Base-by-base conservation (phyloP, 2,329 filamentous ascomycete species). In the Hortaea sp. region DNA sequence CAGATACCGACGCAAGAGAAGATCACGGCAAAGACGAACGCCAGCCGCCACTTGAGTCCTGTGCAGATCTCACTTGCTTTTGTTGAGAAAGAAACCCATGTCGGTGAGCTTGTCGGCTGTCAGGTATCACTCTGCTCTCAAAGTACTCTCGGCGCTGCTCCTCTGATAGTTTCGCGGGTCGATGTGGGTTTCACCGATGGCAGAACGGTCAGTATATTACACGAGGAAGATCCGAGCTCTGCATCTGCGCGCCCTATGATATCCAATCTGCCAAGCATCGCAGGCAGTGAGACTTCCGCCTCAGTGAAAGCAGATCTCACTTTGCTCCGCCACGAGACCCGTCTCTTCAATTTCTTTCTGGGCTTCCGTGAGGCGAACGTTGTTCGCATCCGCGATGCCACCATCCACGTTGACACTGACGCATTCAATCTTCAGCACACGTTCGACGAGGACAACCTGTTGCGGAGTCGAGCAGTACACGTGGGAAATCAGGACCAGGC, bases 351-450 rank as follows among this genome's bases (percentile, higher is more conserved):
- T 84, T 75, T 6, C 79, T 77, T 20, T 6, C 77, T 88, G 48
- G 78, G 82, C 2, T 75, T 95, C 11, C 80, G 88, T 48, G 89
- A 95, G 65, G 79, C 88, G 2, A 88, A 88, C n/a, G 78, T 86
- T 46, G 81, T 84, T 1, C 78, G 75, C 41, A 80, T 85, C 4
- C 72, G 76, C 4, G 79, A 78, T 1, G 76, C 84, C 7, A 76
- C 72, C 1, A 67, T 94, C 29, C 68, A 71, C 1, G 66, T 92
- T n/a, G 70, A 77, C 29, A 78, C 77, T 10, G 74, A 82, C 0
- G 65, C 71, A 0, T 94, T 90, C 54, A 72, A 76, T 34, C 68
- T 95, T 12, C 72, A 79, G 20, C 85, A 85, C 55, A 75, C 75
- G 4, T 70, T 83, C n/a, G 74, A 66, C 2, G 49, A 54, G 28